phyloP scores from a whole-genome alignment of 257 asterid genomes.

The Penstemon davidsonii region DNA sequence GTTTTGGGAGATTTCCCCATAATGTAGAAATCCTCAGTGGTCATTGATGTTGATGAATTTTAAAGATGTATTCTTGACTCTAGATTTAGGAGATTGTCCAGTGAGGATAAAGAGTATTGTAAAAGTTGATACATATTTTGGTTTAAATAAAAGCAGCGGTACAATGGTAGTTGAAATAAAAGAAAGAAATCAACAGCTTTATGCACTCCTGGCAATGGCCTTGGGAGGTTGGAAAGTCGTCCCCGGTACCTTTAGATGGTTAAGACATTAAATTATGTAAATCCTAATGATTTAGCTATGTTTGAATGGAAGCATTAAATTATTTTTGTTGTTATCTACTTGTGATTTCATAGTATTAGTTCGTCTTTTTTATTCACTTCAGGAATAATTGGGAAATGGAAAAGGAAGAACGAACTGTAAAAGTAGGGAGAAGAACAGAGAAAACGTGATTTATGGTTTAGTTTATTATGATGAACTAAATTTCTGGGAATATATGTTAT shows the following conservation, averaged over 20 bases:
- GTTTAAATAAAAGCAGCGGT: no score
- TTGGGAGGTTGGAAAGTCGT: background rate
- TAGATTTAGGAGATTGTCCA: constrained; percentile 4
- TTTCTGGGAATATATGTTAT: background rate
- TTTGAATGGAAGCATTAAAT: background rate
- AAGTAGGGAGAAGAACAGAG: background rate
- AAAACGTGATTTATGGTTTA: background rate
- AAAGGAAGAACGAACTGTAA: background rate
- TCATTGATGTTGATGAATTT: background rate
- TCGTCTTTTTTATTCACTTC: background rate
- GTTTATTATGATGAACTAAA: background rate
- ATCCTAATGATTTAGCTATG: background rate
- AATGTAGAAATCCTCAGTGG: background rate
- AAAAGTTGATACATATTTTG: background rate
- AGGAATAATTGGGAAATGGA: background rate
- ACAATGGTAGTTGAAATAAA: background rate
- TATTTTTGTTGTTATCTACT: background rate
- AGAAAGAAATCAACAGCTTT: background rate
- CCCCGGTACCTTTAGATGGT: background rate
- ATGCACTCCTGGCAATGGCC: background rate
- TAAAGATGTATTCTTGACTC: background rate
- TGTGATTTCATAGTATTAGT: background rate
- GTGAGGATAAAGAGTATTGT: background rate
- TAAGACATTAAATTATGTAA: background rate
- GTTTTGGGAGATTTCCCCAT: background rate